A percentile compares a stretch with the other conserved stretches of the same genome.
phyloP scores from a whole-genome alignment of 768 basidiomycete genomes.

The Dioszegia hungarica region DNA sequence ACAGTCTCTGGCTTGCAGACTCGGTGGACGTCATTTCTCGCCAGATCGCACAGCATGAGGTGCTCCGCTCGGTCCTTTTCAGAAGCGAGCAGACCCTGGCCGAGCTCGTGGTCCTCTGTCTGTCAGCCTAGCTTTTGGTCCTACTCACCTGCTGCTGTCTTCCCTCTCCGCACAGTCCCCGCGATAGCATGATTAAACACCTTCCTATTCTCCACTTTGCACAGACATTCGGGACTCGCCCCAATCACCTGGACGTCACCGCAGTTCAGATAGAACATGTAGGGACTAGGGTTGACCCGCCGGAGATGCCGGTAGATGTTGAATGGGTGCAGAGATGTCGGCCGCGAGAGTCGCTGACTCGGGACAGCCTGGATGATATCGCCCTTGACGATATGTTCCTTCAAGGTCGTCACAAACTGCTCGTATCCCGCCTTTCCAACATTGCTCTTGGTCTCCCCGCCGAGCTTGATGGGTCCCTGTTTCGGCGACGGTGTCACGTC shows the following conservation, averaged over 20 bases:
- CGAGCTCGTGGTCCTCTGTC: slow-evolving; percentile 76
- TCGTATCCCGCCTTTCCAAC: slow-evolving; percentile 92
- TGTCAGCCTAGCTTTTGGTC: slow-evolving; percentile 5
- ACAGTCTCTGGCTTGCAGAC: slow-evolving; percentile 93
- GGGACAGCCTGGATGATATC: slow-evolving; percentile 99
- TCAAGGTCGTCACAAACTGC: slow-evolving; percentile 79
- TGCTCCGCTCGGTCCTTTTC: slow-evolving; percentile 97
- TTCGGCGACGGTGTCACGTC: slow-evolving; percentile 57
- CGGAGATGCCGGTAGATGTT: slow-evolving; percentile 92
- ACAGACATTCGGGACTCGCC: slow-evolving; percentile 94
- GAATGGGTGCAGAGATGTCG: slow-evolving; percentile 88
- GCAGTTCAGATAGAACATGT: slow-evolving; percentile 97
- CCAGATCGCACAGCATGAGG: slow-evolving; percentile 97
- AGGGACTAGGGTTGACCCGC: slow-evolving; percentile 93
- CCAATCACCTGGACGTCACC: slow-evolving; percentile 93
- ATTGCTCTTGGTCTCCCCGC: slow-evolving; percentile 68
- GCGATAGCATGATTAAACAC: slow-evolving; percentile 98
- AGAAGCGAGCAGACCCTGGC: slow-evolving; percentile 67
- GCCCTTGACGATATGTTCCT: slow-evolving; percentile 89
- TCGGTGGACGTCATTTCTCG: slow-evolving; percentile 95
- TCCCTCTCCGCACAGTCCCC: slow-evolving; percentile 84
- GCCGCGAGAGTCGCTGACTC: slow-evolving; percentile 79
- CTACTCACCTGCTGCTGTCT: slow-evolving; percentile 70
- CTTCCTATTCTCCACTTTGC: slow-evolving; percentile 85
- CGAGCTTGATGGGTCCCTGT: slow-evolving; percentile 49